A percentile compares a stretch with the other conserved stretches of the same genome.
Evolutionary conservation across 2,329 filamentous ascomycete species (phyloP).

Genomic region (Exophiala spinifera): DNA sequence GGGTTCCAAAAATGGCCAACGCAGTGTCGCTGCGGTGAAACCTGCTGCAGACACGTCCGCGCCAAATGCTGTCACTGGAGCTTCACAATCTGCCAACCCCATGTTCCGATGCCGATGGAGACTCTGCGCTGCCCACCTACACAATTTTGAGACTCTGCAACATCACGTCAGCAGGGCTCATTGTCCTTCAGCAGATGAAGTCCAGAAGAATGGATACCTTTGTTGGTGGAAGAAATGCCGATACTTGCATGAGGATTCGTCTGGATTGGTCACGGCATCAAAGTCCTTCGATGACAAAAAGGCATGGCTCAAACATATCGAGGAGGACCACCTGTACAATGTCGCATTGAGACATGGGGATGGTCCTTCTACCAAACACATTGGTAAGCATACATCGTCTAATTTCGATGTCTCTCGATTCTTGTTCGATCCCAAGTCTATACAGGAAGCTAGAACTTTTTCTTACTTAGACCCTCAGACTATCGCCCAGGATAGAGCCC

Average conservation of each 20-base stretch:
- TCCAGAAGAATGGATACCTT: slow-evolving; percentile 13
- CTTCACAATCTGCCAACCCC: slow-evolving; percentile 14
- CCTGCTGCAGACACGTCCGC: neutral
- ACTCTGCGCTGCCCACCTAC: slow-evolving; percentile 55
- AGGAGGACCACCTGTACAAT: slow-evolving; percentile 50
- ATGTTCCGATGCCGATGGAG: slow-evolving; percentile 58
- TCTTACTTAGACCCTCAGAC: slow-evolving; percentile 29
- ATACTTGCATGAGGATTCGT: slow-evolving; percentile 27
- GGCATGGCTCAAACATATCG: slow-evolving; percentile 52
- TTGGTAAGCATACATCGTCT: slow-evolving; percentile 50
- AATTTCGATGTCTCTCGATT: slow-evolving; percentile 22
- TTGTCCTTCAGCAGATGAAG: slow-evolving; percentile 28
- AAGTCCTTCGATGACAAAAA: slow-evolving; percentile 38
- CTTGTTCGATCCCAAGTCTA: slow-evolving; percentile 11
- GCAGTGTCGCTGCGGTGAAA: slow-evolving; percentile 9
- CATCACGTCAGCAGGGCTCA: slow-evolving; percentile 60
- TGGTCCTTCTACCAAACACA: slow-evolving; percentile 53
- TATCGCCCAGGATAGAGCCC: slow-evolving; percentile 18
- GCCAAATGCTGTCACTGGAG: slow-evolving; percentile 5
- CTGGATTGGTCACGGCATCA: slow-evolving; percentile 26
- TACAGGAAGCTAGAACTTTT: slow-evolving; percentile 23
- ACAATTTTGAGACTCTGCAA: slow-evolving; percentile 59
- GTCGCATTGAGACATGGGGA: slow-evolving; percentile 60
- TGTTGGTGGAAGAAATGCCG: slow-evolving; percentile 38
- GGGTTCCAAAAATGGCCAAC: slow-evolving; percentile 33